Evolutionary conservation across 1,139 yeast species (phyloP), one percentile per base, ranked within the genome.

Genomic region (Barnettozyma hawaiiensis): DNA sequence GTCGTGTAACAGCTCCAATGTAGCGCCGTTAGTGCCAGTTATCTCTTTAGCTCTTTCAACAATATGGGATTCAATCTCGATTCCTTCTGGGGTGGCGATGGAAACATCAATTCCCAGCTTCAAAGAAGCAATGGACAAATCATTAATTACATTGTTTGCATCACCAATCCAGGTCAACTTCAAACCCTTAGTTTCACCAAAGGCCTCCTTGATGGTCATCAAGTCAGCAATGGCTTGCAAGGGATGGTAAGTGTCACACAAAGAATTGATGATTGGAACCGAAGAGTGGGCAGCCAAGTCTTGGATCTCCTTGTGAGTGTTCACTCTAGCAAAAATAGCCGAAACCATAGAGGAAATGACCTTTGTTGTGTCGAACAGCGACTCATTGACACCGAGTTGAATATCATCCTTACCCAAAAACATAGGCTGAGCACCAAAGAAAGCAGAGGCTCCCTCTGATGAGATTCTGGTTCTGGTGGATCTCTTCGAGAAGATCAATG

Each of bases 151-250:
- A 59, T 92, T 92, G 63, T 92, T 92, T 36, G 97, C 82, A 62
- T 92, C 98, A 46, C 98, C 98, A 22, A 92, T 78, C 98, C 98
- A 92, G 2, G 97, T 80, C 46, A 92, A 69, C 57, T 89, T 90
- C 52, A 89, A 72, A 18, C 65, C 63, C 37, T 66, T 33, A 55
- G 56, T 23, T 55, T 60, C 61, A 3, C 77, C 79, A 59, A 87
- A 85, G 5, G 81, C 65, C 64, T 92, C 97, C 53, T 81, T 79
- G 46, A 92, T 85, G 5, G 97, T 89, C 54, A 87, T 69, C 47
- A 92, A 60, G 63, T 92, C 98, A 44, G 97, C 80, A 51, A 92
- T 85, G 4, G 97, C 96, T 67, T 92, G 98, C 55, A 92, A 70
- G 14, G 98, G 98, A 63, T 92, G 98, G 66, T 76, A 92, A 49